phyloP scores from a whole-genome alignment of 2,329 filamentous ascomycete genomes.

The Alternaria brassicae region DNA sequence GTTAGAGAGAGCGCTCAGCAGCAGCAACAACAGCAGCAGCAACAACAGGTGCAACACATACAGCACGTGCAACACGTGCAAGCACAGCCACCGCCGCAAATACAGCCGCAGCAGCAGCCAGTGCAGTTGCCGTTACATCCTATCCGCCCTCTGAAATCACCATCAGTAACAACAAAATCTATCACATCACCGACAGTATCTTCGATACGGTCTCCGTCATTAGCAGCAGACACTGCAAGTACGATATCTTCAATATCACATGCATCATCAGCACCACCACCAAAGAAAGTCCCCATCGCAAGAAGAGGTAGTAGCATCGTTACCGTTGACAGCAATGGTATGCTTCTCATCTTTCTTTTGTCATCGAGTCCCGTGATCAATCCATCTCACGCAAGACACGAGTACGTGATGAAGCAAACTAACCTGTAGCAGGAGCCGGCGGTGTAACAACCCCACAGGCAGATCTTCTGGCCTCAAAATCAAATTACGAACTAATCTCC shows the following conservation, averaged over 20 bases:
- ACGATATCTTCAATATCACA: conserved; percentile 36
- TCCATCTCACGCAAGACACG: neutral
- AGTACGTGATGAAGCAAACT: neutral
- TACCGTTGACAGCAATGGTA: conserved; percentile 35
- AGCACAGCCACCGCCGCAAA: conserved; percentile 3
- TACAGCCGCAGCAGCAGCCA: conserved; percentile 14
- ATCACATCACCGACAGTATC: conserved; percentile 22
- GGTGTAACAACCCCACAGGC: conserved; percentile 38
- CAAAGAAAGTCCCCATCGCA: conserved; percentile 35
- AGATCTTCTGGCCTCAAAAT: conserved; percentile 39
- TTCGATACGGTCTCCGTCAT: conserved; percentile 29
- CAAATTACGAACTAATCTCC: conserved; percentile 42
- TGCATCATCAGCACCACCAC: conserved; percentile 28
- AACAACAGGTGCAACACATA: neutral
- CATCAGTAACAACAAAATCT: conserved; percentile 16
- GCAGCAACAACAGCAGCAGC: conserved; percentile 23
- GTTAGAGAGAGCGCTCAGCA: conserved; percentile 36
- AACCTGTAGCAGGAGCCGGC: conserved; percentile 24
- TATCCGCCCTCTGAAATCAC: conserved; percentile 22
- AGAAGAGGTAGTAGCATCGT: conserved; percentile 29
- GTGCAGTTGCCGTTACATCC: conserved; percentile 26
- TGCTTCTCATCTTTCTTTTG: neutral
- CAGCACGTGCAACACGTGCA: conserved; percentile 1
- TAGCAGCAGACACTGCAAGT: conserved; percentile 32
- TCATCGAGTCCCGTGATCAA: conserved; percentile 11